Base-by-base conservation (phyloP, 345 rosid species). In the Rubroshorea leprosula region DNA sequence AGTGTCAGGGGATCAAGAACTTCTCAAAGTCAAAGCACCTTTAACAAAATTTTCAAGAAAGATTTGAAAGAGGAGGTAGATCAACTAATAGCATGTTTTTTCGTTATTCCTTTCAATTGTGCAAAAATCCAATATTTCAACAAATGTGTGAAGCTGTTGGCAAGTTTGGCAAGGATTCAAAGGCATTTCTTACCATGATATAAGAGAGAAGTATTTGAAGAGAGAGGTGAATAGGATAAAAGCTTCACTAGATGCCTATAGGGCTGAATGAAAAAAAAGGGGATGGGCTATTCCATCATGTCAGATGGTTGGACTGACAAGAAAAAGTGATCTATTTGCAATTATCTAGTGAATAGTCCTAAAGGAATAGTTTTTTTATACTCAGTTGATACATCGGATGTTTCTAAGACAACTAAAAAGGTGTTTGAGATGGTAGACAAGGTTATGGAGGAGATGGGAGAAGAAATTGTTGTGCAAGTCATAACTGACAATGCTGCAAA, bases 101-200 rank as follows among this genome's bases (percentile, higher is more conserved):
- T n/a, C n/a, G n/a, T n/a, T n/a, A n/a, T 44, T 44, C n/a, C 18
- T 44, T 44, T 44, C n/a, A 44, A 44, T 44, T 44, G 48, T 44
- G 4, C 11, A 44, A 44, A 12, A 44, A 44, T 44, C n/a, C 3
- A 15, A 12, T 4, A 12, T 44, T 44, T 44, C n/a, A 7, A 3
- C 4, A 44, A 7, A 44, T 44, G 18, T 13, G 15, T 12, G 3
- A 44, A 15, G 5, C 11, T 5, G 11, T 44, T 44, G 48, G 48
- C 4, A 44, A 15, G 12, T 44, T 7, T 44, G 48, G 18, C 4
- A 12, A 15, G 48, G 18, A 12, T 17, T 44, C 18, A 44, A 7
- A 17, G 8, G 8, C 4, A 5, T 1, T 44, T 44, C 13, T 38
- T 38, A 6, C 43, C 43, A 38, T 38, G 13, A 38, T 6, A 38